A percentile compares a stretch with the other conserved stretches of the same genome.
These are phyloP conservation scores for Arabidopsis lyrata DNA, from an alignment of 441 rosid species.

Conservation along the genomic window DNA sequence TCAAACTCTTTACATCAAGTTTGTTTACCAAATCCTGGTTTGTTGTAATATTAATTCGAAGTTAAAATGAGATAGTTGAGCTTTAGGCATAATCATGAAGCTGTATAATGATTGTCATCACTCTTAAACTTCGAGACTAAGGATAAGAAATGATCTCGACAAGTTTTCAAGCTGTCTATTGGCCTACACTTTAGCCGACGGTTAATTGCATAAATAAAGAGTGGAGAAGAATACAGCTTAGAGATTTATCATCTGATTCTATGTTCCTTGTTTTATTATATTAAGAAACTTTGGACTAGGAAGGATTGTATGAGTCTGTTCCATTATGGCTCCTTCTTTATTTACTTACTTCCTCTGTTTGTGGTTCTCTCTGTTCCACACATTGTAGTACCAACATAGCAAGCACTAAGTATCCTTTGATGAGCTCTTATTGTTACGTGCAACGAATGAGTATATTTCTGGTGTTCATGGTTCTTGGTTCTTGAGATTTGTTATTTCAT, in stretches of 20 bases:
- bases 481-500: background rate
- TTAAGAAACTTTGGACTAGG: background rate
- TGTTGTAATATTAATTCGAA: background rate
- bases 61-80: background rate
- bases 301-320: background rate
- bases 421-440: background rate
- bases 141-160: background rate
- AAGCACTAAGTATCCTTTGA: background rate
- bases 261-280: background rate
- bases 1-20: background rate
- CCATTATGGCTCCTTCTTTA: background rate
- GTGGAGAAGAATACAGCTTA: background rate
- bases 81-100: background rate
- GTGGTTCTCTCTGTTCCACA: background rate
- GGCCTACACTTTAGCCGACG: background rate
- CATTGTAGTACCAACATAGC: conserved; percentile 1
- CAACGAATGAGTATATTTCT: background rate
- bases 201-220: background rate
- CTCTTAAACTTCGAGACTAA: background rate
- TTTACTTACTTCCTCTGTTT: background rate
- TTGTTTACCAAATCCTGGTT: background rate
- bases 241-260: conserved; percentile 2
- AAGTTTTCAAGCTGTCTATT: background rate
- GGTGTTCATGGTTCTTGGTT: background rate
- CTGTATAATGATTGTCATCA: background rate